phyloP scores from a whole-genome alignment of 2,329 filamentous ascomycete genomes.

The Colletotrichum lini region DNA sequence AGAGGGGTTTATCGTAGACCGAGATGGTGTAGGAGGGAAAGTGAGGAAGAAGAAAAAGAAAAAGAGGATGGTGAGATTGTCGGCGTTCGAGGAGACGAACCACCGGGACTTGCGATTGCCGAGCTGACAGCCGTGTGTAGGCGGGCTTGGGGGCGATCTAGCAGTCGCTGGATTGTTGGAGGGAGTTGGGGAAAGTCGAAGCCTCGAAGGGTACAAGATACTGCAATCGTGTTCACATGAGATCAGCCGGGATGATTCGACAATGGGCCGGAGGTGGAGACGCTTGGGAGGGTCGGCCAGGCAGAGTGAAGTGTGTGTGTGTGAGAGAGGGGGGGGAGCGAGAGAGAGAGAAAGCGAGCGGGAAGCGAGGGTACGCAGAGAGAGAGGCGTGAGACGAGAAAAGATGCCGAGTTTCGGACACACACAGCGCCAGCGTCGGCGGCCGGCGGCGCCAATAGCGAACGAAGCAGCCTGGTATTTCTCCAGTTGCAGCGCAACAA shows the following conservation, averaged over 20 bases:
- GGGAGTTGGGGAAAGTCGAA: slow-evolving; percentile 29
- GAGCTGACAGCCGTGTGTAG: slow-evolving; percentile 25
- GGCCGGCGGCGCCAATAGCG: slow-evolving; percentile 13
- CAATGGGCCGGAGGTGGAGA: slow-evolving; percentile 19
- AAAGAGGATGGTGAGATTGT: slow-evolving; percentile 6
- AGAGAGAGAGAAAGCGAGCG: background rate
- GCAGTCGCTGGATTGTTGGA: slow-evolving; percentile 33
- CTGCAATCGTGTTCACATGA: slow-evolving; percentile 43
- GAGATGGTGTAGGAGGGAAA: slow-evolving; percentile 16
- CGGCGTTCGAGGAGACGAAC: slow-evolving; percentile 10
- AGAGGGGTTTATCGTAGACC: slow-evolving; percentile 9
- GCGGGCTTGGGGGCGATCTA: slow-evolving; percentile 21
- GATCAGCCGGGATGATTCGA: slow-evolving; percentile 40
- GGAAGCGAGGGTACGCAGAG: no score
- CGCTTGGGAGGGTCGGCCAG: background rate
- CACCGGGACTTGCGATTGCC: slow-evolving; percentile 26
- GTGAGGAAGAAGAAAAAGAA: background rate
- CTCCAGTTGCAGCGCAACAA: slow-evolving; percentile 14
- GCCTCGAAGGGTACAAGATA: slow-evolving; percentile 14
- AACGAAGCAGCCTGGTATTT: background rate
- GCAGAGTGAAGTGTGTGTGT: background rate
- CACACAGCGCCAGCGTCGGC: slow-evolving; percentile 14
- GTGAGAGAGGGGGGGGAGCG: no score
- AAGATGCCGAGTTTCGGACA: slow-evolving; percentile 38
- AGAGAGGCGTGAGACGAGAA: background rate